Base-by-base conservation (phyloP, 768 basidiomycete species). In the Chlorophyllum brunneum region DNA sequence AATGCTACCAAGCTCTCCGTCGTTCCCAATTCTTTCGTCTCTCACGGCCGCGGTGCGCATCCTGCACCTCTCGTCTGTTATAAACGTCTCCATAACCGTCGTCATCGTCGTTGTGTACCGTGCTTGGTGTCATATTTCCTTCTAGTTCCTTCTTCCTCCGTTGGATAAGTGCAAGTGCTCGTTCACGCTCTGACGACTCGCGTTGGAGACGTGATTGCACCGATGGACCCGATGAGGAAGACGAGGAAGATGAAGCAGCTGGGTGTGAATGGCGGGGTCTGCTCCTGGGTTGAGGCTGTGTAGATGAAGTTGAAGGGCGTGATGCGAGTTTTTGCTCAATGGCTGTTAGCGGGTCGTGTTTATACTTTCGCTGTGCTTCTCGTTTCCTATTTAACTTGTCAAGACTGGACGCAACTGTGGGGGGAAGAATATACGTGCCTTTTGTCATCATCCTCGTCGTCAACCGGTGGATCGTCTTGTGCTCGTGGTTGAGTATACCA, bases 181-280 rank as follows among this genome's bases (percentile, higher is more conserved):
- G 82, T 59, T 85, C 78, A 3, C 88, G 80, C 64, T 92, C 89
- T 1, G 83, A 78, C 0, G 82, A 81, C 66, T 92, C 89, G 23
- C 89, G 82, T n/a, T 69, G 70, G 7, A 88, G 67, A 2, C 89
- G 83, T 4, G 78, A 79, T 24, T 77, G 75, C 0, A 81, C 74
- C 51, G 79, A 75, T 5, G 39, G 24, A 27, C 43, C 16, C 22
- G 48, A 44, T 2, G 53, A 42, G 4, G 49, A 48, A 43, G 57
- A 41, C 55, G 55, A 42, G 53, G 67, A 48, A 42, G 54, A 36
- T 51, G 48, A 27, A 55, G 42, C 64, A 24, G 29, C 58, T 36
- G 55, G 62, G 41, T 54, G 58, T 23, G 50, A 40, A n/a, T 26
- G 65, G 24, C 49, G 54, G 27, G 42, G 51, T 29, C 34, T 52